Evolutionary conservation across 2,329 filamentous ascomycete species (phyloP), one percentile per base, ranked within the genome.

Genomic region (Fusarium denticulatum): DNA sequence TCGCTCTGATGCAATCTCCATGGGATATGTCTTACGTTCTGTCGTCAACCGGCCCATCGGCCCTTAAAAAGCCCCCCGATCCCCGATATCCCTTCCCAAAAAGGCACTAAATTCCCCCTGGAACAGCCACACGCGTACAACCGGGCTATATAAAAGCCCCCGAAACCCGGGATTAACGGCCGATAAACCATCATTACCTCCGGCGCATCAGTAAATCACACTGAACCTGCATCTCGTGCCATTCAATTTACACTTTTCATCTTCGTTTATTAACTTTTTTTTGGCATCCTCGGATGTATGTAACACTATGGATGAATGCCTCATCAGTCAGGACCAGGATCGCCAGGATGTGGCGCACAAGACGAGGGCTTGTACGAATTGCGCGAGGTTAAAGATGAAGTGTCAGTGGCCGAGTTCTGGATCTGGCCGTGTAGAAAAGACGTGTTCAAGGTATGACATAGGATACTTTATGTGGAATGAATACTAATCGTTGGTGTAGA

Each of bases 311-410:
- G 76, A 77, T 32, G 72, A 78, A 30, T 66, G 64, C 47, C 68
- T 77, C 32, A 53, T 76, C n/a, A 76, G 58, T 43, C 65, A 63
- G 45, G 63, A 65, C 36, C 53, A 60, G 13, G 56, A 32, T 43
- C 57, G 50, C 30, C 36, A 45, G 15, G 62, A 70, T 24, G 32
- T 14, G 24, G 32, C 28, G n/a, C 64, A 47, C 0, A 81, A 80
- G 66, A 56, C 71, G n/a, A 79, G 81, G 57, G 81, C 81, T 11
- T 83, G 81, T 60, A 72, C 63, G 18, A 80, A 76, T 39, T 83
- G 81, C 67, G 81, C 80, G 34, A 76, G 78, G 28, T 72, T 82
- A 16, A 83, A 83, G 74, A 83, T 82, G 72, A 82, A 79, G 52
- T 83, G 82, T 53, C 77, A 77, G 28, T 83, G 81, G 81, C 78